phyloP scores from a whole-genome alignment of 139 green algal genomes.

The Dunaliella primolecta region DNA sequence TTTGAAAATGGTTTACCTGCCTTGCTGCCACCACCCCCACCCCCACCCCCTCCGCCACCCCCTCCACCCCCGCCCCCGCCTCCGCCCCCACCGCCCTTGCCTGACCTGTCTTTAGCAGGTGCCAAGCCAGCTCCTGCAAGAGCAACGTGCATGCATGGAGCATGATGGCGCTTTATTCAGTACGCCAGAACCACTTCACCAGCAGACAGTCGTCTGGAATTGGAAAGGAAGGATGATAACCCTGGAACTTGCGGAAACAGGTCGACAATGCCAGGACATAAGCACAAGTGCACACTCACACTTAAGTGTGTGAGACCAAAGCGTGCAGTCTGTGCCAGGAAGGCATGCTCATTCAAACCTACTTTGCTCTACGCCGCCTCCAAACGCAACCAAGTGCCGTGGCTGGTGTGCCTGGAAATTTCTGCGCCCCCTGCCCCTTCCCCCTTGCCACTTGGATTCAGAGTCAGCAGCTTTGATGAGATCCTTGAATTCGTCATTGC shows the following conservation, averaged over 20 bases:
- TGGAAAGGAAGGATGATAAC: too few relatives aligned
- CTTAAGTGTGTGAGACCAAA: too few relatives aligned
- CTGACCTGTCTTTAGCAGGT: slow-evolving; percentile 3
- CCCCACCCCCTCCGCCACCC: neutral
- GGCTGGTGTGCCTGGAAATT: slow-evolving; percentile 17
- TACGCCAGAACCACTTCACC: too few relatives aligned
- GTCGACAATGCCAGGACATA: too few relatives aligned
- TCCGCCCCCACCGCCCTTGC: neutral
- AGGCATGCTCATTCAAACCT: too few relatives aligned
- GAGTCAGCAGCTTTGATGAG: slow-evolving; percentile 40
- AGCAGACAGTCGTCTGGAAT: too few relatives aligned
- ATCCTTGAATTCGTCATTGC: slow-evolving; percentile 50
- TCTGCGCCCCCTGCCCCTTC: slow-evolving; percentile 14
- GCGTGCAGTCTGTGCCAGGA: too few relatives aligned
- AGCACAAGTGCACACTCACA: too few relatives aligned
- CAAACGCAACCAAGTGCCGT: slow-evolving; percentile 29
- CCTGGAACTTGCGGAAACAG: too few relatives aligned
- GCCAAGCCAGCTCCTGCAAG: slow-evolving; percentile 1
- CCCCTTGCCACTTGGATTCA: slow-evolving; percentile 21
- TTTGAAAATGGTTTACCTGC: neutral
- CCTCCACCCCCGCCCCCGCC: neutral
- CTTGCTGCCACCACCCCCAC: slow-evolving; percentile 6
- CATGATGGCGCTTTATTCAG: too few relatives aligned
- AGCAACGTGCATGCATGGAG: neutral
- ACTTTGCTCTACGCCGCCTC: slow-evolving; percentile 12